phyloP scores from a whole-genome alignment of 2,329 filamentous ascomycete genomes.

The Dichotomopilus funicola region DNA sequence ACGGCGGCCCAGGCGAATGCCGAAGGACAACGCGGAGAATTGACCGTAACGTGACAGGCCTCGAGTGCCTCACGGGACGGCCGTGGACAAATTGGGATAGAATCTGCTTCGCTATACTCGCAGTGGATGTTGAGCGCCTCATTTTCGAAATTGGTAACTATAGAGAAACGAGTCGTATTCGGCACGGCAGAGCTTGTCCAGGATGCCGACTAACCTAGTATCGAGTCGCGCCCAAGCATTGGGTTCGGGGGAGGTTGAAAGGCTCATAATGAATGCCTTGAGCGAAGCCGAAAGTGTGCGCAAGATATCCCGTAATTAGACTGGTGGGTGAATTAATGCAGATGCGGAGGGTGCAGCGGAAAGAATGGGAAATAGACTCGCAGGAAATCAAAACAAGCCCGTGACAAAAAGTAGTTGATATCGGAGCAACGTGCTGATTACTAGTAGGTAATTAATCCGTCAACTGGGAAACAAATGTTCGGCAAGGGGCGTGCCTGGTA shows the following conservation, averaged over 20 bases:
- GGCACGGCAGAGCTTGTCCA: neutral
- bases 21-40: neutral
- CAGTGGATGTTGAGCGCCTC: neutral
- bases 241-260: neutral
- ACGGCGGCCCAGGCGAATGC: neutral
- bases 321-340: too few relatives aligned
- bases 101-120: neutral
- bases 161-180: neutral
- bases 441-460: too few relatives aligned
- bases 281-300: neutral
- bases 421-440: too few relatives aligned
- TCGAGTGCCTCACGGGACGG: neutral
- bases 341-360: too few relatives aligned
- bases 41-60: neutral
- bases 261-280: neutral
- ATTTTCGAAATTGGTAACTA: neutral
- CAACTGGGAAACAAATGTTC: too few relatives aligned
- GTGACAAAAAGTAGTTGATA: too few relatives aligned
- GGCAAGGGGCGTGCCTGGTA: too few relatives aligned
- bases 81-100: neutral
- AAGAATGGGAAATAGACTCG: too few relatives aligned
- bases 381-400: too few relatives aligned
- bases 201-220: neutral
- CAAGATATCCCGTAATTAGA: too few relatives aligned
- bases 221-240: neutral